Evolutionary conservation across 257 asterid genomes (phyloP), one percentile per base, ranked within the genome.

Genomic region (Cynanchum wilfordii): DNA sequence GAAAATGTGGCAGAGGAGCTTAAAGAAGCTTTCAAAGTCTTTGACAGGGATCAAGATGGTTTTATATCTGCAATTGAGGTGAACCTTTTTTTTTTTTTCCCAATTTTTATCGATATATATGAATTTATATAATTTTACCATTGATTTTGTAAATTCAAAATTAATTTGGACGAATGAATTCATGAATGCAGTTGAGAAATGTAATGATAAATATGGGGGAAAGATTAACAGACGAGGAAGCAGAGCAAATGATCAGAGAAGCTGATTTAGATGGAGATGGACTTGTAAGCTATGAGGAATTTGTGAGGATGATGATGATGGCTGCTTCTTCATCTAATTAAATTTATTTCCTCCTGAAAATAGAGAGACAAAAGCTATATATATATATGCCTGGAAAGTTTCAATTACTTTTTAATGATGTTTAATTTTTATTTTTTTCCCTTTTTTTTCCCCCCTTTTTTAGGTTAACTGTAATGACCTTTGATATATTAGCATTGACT

Each of bases 41-140:
- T 91, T 66, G 97, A 91, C 56, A 75, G 90, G 55, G 96, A 91
- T 77, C 97, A 89, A 81, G 97, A 91, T 78, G 97, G 97, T 33
- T 89, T 87, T 85, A 91, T 91, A 76, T 91, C 96, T 1, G 86
- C 94, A 10, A 51, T 52, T 16, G 97, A 91, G 96, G 96, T 90
- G 47, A 78, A 10, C 51, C 27, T 44, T 25, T 22, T 20, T 7
- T 19, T 8, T 11, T 27, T 8, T 40, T 8, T 40, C 5, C 10
- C 45, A 1, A 7, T 5, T 0, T 42, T 10, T 8, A 42, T 42
- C 10, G 1, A 40, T 27, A 38, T 51, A 22, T 33, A 0, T 42
- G 47, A 42, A 5, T 42, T 42, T 1, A 42, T 42, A 42, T 42
- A 42, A 42, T 7, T 1, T 42, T 1, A 33, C 47, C 11, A 42